Evolutionary conservation across 2,329 filamentous ascomycete species (phyloP), one percentile per base, ranked within the genome.

Genomic region (Blastomyces gilchristii): DNA sequence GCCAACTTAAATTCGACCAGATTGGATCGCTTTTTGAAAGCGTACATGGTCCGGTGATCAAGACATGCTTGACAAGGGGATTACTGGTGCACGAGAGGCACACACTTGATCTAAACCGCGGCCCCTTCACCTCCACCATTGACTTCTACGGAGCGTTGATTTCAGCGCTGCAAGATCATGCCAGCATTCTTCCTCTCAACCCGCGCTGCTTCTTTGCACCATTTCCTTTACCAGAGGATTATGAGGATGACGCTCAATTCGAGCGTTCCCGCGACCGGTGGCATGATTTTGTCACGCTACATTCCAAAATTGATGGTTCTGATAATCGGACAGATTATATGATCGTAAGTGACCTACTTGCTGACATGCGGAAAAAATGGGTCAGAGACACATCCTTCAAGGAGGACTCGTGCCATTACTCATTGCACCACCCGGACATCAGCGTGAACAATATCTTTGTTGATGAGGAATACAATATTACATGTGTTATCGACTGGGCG

Each of bases 381-480:
- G 43, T 58, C 16, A n/a, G 62, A 28, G 64, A 64, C 39, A 58
- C 58, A 18, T 61, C 57, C 8, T 37, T 54, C 11, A 39, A 39
- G 37, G 37, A 39, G 9, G 61, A 25, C 52, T 18, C 37, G 59
- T 61, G 2, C 47, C n/a, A 16, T 69, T 69, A 37, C 65, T 39
- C 68, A 3, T 61, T 72, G 4, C 68, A 64, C 22, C 69, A 73
- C 47, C 63, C 74, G 28, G 76, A 79, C 64, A 64, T 78, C 25
- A 75, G 77, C 54, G 67, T 70, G 57, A 75, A 74, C 63, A 79
- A 80, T 62, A 72, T 75, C 49, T 74, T 69, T 50, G 68, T 75
- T 34, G 71, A 75, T 57, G 61, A 72, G 22, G 63, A 74, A 37
- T 73, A 65, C 63, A 72, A 74, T 28, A 70, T 75, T 50, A 74